Evolutionary conservation across 1,139 yeast genomes (phyloP), one percentile per base, ranked within the genome.

Genomic region (Dujonia santamariae): DNA sequence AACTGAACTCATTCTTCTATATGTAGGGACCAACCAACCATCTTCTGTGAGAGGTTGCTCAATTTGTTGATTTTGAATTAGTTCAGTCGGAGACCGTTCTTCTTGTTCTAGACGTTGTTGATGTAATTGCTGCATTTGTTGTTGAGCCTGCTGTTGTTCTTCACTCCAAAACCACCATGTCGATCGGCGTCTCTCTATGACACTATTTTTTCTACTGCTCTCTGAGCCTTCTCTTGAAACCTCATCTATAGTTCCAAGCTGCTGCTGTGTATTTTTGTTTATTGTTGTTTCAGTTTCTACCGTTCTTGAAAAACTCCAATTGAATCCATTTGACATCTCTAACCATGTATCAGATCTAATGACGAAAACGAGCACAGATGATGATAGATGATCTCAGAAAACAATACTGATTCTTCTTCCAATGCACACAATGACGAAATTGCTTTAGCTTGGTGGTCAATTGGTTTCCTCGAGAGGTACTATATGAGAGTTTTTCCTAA

Each of bases 1-100:
- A 6, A 45, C 45, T 3, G 51, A 42, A 30, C 52, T 46, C 33
- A 41, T 36, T 27, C 47, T 36, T 24, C 41, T 22, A 28, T 48
- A 43, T 2, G 35, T 26, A 17, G 21, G 21, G 4, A 17, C 4
- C n/a, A n/a, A n/a, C n/a, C n/a, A n/a, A n/a, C n/a, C n/a, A n/a
- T n/a, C n/a, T n/a, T n/a, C n/a, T n/a, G n/a, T n/a, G n/a, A n/a
- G n/a, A n/a, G n/a, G n/a, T n/a, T n/a, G n/a, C n/a, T n/a, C n/a
- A n/a, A n/a, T n/a, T n/a, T n/a, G n/a, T n/a, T n/a, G n/a, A n/a
- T n/a, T n/a, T n/a, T n/a, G n/a, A n/a, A n/a, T n/a, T n/a, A n/a
- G n/a, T 19, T 14, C n/a, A 11, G 6, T 14, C 9, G 25, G 9
- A 16, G 17, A 25, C 27, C 27, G 9, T 16, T 26, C 15, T 9